Percentiles rank a stretch among this genome's conserved stretches.
phyloP scores from a whole-genome alignment of 2,329 filamentous ascomycete genomes.

The Colletotrichum lupini region DNA sequence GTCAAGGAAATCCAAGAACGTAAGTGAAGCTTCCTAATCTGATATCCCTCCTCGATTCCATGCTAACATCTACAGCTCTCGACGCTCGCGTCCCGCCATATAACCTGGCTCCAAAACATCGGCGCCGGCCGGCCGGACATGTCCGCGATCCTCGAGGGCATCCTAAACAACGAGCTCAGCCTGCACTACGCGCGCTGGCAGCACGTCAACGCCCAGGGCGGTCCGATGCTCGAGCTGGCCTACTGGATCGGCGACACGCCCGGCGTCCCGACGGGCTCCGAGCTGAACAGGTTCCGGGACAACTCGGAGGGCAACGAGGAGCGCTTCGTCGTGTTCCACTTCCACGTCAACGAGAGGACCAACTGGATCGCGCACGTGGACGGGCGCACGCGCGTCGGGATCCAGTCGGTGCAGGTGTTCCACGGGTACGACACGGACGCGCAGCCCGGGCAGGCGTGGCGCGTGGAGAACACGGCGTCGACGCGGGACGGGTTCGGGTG shows the following conservation, averaged over 20 bases:
- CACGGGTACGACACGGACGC: no score
- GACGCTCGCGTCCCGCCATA: no score
- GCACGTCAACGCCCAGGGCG: background rate
- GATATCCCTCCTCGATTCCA: no score
- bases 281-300: background rate
- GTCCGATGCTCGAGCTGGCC: background rate
- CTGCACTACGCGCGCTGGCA: background rate
- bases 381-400: background rate
- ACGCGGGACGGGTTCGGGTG: no score
- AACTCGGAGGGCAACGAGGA: background rate
- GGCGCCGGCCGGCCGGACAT: background rate
- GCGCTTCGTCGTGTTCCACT: background rate
- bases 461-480: no score
- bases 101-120: background rate
- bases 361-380: background rate
- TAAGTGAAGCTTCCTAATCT: no score
- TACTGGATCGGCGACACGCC: background rate
- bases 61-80: no score
- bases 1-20: no score
- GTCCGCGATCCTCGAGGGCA: background rate
- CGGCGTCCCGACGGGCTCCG: background rate
- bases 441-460: no score
- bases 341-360: background rate
- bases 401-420: background rate
- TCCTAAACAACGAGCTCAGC: background rate